Percentiles rank a stretch among this genome's conserved stretches.
These are phyloP conservation scores for Pyrus hybrid DNA, from an alignment of 331 rosid genomes.

Conservation along the genomic window DNA sequence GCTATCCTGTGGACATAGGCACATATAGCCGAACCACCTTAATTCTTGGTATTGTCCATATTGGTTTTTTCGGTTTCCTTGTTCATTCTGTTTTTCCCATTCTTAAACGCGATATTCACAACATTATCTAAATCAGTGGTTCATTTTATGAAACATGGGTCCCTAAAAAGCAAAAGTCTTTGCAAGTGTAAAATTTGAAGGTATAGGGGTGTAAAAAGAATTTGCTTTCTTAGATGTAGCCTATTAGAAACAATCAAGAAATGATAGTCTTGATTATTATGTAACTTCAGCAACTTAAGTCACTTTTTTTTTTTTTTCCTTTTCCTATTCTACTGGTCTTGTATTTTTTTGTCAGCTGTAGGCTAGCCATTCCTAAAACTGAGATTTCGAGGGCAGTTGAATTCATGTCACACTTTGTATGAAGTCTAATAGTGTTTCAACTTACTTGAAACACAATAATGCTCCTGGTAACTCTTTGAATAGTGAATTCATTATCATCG, in stretches of 20 bases:
- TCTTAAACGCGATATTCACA: too few species aligned
- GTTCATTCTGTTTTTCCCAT: too few species aligned
- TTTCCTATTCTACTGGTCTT: background rate
- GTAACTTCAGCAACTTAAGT: background rate
- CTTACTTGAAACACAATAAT: background rate
- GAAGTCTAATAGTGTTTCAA: background rate
- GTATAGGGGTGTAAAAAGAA: background rate
- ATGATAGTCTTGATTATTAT: background rate
- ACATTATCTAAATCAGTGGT: background rate
- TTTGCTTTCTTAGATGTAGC: background rate
- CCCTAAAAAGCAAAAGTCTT: background rate
- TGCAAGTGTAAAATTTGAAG: background rate
- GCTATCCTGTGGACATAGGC: too few species aligned
- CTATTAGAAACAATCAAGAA: background rate
- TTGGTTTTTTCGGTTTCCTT: too few species aligned
- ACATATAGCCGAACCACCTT: too few species aligned
- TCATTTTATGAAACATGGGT: background rate
- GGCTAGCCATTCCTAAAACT: background rate
- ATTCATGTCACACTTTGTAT: background rate
- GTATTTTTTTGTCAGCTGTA: background rate
- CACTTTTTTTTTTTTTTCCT: background rate
- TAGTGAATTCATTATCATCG: background rate
- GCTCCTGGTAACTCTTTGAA: background rate
- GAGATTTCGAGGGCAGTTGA: background rate
- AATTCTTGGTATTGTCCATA: too few species aligned